phyloP scores from a whole-genome alignment of 805 yeast genomes.

The Clavispora vitiphila region DNA sequence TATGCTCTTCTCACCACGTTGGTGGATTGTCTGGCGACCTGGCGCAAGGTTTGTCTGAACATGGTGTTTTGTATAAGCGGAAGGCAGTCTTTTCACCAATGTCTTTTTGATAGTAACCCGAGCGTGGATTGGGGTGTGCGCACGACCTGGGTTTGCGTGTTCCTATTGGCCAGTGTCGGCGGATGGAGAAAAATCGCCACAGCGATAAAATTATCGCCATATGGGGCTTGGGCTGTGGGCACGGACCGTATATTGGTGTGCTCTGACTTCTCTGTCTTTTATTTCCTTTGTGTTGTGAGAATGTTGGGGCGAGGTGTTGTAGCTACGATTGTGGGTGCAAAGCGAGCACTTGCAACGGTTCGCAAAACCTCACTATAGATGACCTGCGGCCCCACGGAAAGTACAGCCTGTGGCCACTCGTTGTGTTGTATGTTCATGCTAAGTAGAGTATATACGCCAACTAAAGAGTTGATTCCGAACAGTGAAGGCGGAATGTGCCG shows the following conservation, averaged over 20 bases:
- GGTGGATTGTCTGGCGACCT: conserved; percentile 54
- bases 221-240: not conserved
- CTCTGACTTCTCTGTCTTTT: too few relatives aligned
- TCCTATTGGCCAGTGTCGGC: conserved; percentile 28
- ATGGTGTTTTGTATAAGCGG: conserved; percentile 22
- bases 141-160: conserved; percentile 17
- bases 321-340: not conserved
- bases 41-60: conserved; percentile 64
- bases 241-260: too few relatives aligned
- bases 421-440: too few relatives aligned
- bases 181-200: not conserved
- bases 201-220: not conserved
- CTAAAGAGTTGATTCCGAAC: too few relatives aligned
- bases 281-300: too few relatives aligned
- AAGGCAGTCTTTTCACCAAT: conserved; percentile 1
- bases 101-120: conserved; percentile 8
- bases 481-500: too few relatives aligned
- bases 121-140: conserved; percentile 11
- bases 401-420: too few relatives aligned
- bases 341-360: not conserved
- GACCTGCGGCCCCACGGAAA: too few relatives aligned
- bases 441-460: too few relatives aligned
- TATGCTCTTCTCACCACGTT: conserved; percentile 69
- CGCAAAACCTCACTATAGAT: not conserved
- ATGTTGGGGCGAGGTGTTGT: too few relatives aligned